Percentiles rank a stretch among this genome's conserved stretches.
These are phyloP conservation scores for Caryopteris hybrid DNA, from an alignment of 305 asterid genomes.

Conservation along the genomic window DNA sequence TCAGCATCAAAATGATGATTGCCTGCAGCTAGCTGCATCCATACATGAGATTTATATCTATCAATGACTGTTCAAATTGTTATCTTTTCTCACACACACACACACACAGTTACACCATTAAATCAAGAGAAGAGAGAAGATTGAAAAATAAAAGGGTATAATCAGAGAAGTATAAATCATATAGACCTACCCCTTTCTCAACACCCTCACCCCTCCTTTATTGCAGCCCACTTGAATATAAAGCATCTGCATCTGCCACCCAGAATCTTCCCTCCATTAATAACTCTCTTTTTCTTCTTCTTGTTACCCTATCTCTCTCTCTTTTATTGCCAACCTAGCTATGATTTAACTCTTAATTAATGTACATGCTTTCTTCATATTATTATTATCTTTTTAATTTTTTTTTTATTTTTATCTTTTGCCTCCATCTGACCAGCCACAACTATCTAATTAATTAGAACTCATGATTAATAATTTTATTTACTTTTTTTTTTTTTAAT, in stretches of 20 bases:
- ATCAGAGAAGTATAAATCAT: conserved; percentile 24
- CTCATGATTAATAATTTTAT: too few relatives aligned
- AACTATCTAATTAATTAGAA: too few relatives aligned
- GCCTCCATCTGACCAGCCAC: too few relatives aligned
- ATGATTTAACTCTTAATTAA: too few relatives aligned
- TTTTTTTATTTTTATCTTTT: too few relatives aligned
- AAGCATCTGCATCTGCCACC: conserved; percentile 48
- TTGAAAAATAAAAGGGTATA: too few relatives aligned
- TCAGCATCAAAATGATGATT: conserved; percentile 50
- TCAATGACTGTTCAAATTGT: conserved; percentile 14
- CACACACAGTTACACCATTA: not conserved
- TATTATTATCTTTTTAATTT: too few relatives aligned
- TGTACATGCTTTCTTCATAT: too few relatives aligned
- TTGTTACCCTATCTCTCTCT: not conserved
- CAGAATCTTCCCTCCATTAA: conserved; percentile 46
- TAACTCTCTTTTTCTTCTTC: conserved; percentile 10
- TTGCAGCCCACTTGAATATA: conserved; percentile 54
- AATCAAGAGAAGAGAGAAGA: not conserved
- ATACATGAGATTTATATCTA: conserved; percentile 19
- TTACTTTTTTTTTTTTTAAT: too few relatives aligned
- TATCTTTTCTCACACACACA: conserved; percentile 4
- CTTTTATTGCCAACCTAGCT: conserved; percentile 21
- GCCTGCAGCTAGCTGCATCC: conserved; percentile 22
- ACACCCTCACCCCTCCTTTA: conserved; percentile 38
- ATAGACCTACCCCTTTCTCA: conserved; percentile 36